Percentiles rank a stretch among this genome's conserved stretches.
Evolutionary conservation across 768 basidiomycete species (phyloP).

Genomic region (Cystobasidiopsis lactophilus): DNA sequence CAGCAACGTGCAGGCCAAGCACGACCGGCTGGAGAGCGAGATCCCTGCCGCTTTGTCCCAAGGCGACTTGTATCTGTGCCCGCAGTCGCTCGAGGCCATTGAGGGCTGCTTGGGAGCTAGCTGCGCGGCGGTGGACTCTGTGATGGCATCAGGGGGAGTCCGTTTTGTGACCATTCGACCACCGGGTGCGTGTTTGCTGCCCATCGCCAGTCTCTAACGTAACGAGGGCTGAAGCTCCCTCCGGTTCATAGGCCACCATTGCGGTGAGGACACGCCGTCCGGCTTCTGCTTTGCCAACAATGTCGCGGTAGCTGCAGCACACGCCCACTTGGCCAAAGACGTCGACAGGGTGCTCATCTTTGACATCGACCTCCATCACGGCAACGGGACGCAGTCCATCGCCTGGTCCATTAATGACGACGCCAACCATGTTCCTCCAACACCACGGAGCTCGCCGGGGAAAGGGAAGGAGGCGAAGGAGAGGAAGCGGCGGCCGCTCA

Average conservation of each 20-base stretch:
- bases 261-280: conserved; percentile 33
- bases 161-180: conserved; percentile 67
- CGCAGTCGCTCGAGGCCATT: conserved; percentile 50
- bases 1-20: conserved; percentile 39
- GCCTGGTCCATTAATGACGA: conserved; percentile 58
- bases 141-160: neutral
- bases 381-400: conserved; percentile 67
- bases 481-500: conserved; percentile 29
- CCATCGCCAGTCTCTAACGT: conserved; percentile 8
- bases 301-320: conserved; percentile 67
- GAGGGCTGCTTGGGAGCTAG: conserved; percentile 61
- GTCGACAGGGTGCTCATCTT: conserved; percentile 62
- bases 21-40: conserved; percentile 39
- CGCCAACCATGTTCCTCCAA: conserved; percentile 6
- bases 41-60: conserved; percentile 51
- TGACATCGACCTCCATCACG: conserved; percentile 83
- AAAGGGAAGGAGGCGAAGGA: conserved; percentile 15
- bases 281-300: conserved; percentile 97
- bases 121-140: conserved; percentile 69
- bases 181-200: conserved; percentile 37
- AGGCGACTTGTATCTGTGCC: conserved; percentile 69
- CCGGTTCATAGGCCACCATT: too few species aligned
- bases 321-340: conserved; percentile 61
- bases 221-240: too few species aligned
- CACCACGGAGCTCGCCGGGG: conserved; percentile 11